phyloP scores from a whole-genome alignment of 2,329 filamentous ascomycete species.

The Fusarium pseudograminearum region DNA sequence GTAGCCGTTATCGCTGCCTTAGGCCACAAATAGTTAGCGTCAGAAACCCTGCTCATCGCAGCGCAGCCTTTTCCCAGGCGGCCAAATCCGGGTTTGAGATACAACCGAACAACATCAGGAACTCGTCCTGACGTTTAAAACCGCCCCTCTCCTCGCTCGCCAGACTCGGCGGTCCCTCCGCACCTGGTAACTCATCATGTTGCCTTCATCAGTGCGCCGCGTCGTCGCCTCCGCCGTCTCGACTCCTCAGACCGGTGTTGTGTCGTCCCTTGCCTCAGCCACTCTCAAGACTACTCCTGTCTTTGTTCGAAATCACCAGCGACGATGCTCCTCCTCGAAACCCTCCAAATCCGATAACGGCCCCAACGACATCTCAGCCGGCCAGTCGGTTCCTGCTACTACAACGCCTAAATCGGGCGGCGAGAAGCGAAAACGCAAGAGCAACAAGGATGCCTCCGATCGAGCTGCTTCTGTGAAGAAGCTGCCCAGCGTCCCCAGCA shows the following conservation, averaged over 20 bases:
- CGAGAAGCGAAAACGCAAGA: slow-evolving; percentile 70
- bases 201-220: slow-evolving; percentile 68
- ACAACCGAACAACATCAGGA: slow-evolving; percentile 52
- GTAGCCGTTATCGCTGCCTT: slow-evolving; percentile 52
- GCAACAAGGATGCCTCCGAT: slow-evolving; percentile 62
- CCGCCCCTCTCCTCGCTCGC: slow-evolving; percentile 33
- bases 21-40: slow-evolving; percentile 52
- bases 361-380: slow-evolving; percentile 62
- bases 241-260: slow-evolving; percentile 59
- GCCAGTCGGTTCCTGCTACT: slow-evolving; percentile 62
- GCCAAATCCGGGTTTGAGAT: slow-evolving; percentile 54
- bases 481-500: slow-evolving; percentile 80
- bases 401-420: slow-evolving; percentile 58
- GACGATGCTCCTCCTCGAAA: slow-evolving; percentile 71
- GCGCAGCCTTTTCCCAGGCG: slow-evolving; percentile 54
- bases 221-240: slow-evolving; percentile 62
- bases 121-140: slow-evolving; percentile 46
- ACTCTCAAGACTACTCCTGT: slow-evolving; percentile 55
- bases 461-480: slow-evolving; percentile 63
- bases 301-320: slow-evolving; percentile 60
- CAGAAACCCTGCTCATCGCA: slow-evolving; percentile 39
- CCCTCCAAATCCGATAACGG: slow-evolving; percentile 71
- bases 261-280: slow-evolving; percentile 58
- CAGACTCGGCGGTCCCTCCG: slow-evolving; percentile 34
- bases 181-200: slow-evolving; percentile 57